Conservation (phyloP, 2,329 filamentous ascomycete species). For the Xylaria sp. region DNA sequence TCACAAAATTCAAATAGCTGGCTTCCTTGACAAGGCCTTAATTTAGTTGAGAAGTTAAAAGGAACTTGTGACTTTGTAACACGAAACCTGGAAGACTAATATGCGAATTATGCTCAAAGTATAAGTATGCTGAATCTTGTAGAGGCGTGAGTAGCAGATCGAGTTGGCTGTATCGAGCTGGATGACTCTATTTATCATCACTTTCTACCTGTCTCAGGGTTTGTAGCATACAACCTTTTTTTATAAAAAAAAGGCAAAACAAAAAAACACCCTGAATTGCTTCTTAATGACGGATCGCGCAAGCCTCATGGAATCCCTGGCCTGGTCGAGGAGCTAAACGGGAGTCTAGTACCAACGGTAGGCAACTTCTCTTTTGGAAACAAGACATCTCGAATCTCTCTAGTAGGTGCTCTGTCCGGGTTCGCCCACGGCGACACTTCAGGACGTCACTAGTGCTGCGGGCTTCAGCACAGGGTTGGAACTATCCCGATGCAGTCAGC, state of each 20-base stretch:
- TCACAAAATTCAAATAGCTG: neutral
- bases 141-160: neutral
- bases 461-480: neutral
- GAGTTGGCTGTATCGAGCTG: neutral
- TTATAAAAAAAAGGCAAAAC: too few relatives aligned
- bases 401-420: neutral
- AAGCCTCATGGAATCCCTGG: neutral
- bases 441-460: neutral
- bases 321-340: neutral
- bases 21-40: neutral
- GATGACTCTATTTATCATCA: neutral
- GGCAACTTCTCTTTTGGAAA: neutral
- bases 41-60: neutral
- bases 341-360: neutral
- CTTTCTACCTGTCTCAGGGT: neutral
- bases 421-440: neutral
- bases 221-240: neutral
- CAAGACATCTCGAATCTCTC: neutral
- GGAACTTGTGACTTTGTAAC: too few relatives aligned
- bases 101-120: too few relatives aligned
- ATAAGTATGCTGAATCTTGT: too few relatives aligned
- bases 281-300: neutral
- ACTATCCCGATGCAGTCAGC: neutral
- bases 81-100: too few relatives aligned
- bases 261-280: neutral